Evolutionary conservation across 2,329 filamentous ascomycete genomes (phyloP), one percentile per base, ranked within the genome.

Genomic region (Mycosphaerella arachidis): DNA sequence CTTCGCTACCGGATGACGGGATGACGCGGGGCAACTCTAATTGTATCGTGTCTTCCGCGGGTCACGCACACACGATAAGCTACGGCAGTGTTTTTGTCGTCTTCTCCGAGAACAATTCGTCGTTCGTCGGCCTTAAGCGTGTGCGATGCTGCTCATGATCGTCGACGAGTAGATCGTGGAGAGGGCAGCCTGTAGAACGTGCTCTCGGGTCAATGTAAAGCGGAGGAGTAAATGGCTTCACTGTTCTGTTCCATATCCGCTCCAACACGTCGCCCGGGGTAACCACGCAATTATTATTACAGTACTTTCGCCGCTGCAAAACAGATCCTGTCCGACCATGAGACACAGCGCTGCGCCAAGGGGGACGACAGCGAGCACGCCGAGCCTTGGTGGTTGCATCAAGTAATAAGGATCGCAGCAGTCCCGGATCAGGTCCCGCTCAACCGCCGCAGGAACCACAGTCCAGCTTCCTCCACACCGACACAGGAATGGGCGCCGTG

Each of bases 371-470:
- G 48, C 53, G 43, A 56, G 40, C 12, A 20, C 53, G 53, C 53
- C 53, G 40, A 56, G 54, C n/a, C 43, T 48, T 48, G 27, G 43
- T 33, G 29, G 37, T 56, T 33, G 16, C 16, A 56, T 56, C 45
- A 43, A 35, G 54, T 56, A 56, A 56, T 56, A 56, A 56, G 10
- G 9, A 40, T 46, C 12, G 31, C 52, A 33, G 37, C 37, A 55
- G 53, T 9, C 24, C 20, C 53, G 54, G 54, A 56, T 56, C 48
- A 33, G 16, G n/a, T 43, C 30, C 55, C 55, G 55, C 55, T 18
- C 55, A 52, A 57, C 55, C 35, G 55, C 55, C 48, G 55, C 55
- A 57, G 55, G 55, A 53, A 53, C 24, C 48, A 53, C 30, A 20
- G 33, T 54, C 18, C 53, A 45, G 53, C 53, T 30, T 16, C 35